Evolutionary conservation across 768 basidiomycete species (phyloP).

Genomic region (Mrakia frigida): DNA sequence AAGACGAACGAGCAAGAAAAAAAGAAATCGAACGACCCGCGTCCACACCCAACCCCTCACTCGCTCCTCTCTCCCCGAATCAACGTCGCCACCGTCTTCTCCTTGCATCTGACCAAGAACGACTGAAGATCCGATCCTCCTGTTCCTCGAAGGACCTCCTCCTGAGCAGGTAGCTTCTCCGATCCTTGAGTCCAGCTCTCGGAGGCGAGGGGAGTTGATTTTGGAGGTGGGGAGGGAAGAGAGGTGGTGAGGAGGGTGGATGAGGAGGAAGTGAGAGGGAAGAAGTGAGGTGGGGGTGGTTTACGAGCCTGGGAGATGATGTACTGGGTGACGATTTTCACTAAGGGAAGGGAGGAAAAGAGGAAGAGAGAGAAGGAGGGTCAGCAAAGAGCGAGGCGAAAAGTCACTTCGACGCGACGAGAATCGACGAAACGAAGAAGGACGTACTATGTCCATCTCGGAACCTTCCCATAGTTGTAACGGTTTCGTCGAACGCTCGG

Average conservation of each 20-base stretch:
- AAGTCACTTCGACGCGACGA: not conserved
- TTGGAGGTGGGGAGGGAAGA: not conserved
- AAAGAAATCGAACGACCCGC: not conserved
- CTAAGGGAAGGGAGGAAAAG: not conserved
- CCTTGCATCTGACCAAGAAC: conserved; percentile 82
- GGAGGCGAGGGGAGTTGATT: conserved; percentile 6
- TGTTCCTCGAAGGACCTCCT: conserved; percentile 65
- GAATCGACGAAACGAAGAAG: not conserved
- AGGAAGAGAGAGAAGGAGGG: not conserved
- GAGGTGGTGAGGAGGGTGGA: conserved; percentile 16
- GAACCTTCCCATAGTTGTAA: conserved; percentile 71
- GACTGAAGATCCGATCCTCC: conserved; percentile 79
- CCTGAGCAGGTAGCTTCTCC: conserved; percentile 37
- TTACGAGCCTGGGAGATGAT: conserved; percentile 73
- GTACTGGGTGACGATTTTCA: conserved; percentile 81
- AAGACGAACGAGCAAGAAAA: not conserved
- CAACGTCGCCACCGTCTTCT: conserved; percentile 61
- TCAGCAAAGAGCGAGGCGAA: not conserved
- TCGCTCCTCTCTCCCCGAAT: conserved; percentile 31
- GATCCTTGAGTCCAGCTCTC: conserved; percentile 22
- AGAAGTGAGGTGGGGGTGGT: conserved; percentile 38
- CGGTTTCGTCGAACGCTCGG: conserved; percentile 66
- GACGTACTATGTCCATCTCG: conserved; percentile 65
- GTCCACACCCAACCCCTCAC: too few relatives aligned
- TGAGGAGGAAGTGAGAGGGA: conserved; percentile 6